Conservation (phyloP, 1,284 basidiomycete genomes). For the Moniliophthora roreri region DNA sequence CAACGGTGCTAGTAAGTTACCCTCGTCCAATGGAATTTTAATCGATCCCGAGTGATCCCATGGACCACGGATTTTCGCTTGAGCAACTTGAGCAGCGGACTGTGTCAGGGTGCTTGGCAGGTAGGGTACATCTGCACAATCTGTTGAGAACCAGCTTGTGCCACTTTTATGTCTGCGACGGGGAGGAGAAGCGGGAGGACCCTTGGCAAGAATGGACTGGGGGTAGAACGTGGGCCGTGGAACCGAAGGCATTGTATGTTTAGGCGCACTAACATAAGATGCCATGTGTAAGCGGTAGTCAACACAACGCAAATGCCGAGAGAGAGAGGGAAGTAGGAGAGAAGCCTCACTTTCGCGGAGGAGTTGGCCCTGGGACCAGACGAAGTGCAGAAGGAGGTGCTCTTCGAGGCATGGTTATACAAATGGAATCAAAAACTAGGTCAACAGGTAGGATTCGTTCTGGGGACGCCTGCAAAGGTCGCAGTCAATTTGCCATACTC, state of each 20-base stretch:
- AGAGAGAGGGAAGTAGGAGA: neutral
- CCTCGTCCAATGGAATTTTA: slow-evolving; percentile 42
- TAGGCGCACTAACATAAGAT: slow-evolving; percentile 38
- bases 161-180: slow-evolving; percentile 1
- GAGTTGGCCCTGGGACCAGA: slow-evolving; percentile 54
- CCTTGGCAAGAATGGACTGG: slow-evolving; percentile 26
- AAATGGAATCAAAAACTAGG: slow-evolving; percentile 14
- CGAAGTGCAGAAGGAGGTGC: slow-evolving; percentile 58
- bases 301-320: neutral
- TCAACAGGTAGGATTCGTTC: neutral
- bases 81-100: neutral
- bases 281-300: neutral
- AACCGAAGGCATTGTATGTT: slow-evolving; percentile 55
- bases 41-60: slow-evolving; percentile 58
- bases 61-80: slow-evolving; percentile 40
- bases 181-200: slow-evolving; percentile 24
- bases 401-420: slow-evolving; percentile 57
- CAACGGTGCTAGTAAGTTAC: slow-evolving; percentile 42
- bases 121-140: neutral
- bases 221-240: slow-evolving; percentile 52
- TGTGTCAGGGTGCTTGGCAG: slow-evolving; percentile 1
- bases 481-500: no score
- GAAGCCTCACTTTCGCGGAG: slow-evolving; percentile 42
- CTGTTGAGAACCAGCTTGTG: neutral
- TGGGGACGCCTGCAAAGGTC: no score